Base-by-base conservation (phyloP, 2,329 filamentous ascomycete genomes). In the Arthrinium phaeospermum region DNA sequence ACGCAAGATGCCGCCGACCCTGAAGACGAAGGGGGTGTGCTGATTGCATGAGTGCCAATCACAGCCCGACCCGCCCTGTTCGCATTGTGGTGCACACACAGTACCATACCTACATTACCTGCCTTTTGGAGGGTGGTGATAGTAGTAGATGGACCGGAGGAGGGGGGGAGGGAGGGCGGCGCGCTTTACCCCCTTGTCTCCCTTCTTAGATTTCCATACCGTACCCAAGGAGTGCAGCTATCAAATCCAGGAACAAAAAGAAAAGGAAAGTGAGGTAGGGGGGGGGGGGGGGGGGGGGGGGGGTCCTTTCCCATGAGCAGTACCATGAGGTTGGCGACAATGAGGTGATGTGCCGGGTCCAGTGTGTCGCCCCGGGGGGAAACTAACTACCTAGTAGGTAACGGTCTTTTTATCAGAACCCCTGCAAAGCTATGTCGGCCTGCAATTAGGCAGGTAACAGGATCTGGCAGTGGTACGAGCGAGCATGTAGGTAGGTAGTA, bases 11-110 rank as follows among this genome's bases (percentile, higher is more conserved):
- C 67, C 45, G 34, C 57, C 22, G 57, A 41, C 34, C 34, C 57
- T 64, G 57, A 24, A 64, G 57, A 64, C 12, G 57, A 64, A 64
- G 57, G 34, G 53, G 57, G 57, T 64, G 57, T 64, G 57, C 30
- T 64, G 57, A 41, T 64, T 64, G 57, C 57, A 41, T n/a, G 57
- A 41, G 34, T 64, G 22, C 57, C 57, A 64, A 64, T 64, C 57
- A 64, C 57, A 64, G 34, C 8, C 57, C 57, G 34, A 41, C 57
- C 57, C 57, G 57, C 57, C 57, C 19, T 64, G 57, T 64, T 64
- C 57, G 34, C 57, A 64, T 34, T 41, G 49, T 14, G 34, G 34
- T n/a, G 57, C 34, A n/a, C 19, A 13, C 34, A n/a, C 30, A 13
- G 53, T 61, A 34, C 51, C 51, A 27, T 57, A 34, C 51, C 27